A percentile compares a stretch with the other conserved stretches of the same genome.
These are phyloP conservation scores for Talaromyces sp. DNA, from an alignment of 2,329 filamentous ascomycete species.

Conservation along the genomic window DNA sequence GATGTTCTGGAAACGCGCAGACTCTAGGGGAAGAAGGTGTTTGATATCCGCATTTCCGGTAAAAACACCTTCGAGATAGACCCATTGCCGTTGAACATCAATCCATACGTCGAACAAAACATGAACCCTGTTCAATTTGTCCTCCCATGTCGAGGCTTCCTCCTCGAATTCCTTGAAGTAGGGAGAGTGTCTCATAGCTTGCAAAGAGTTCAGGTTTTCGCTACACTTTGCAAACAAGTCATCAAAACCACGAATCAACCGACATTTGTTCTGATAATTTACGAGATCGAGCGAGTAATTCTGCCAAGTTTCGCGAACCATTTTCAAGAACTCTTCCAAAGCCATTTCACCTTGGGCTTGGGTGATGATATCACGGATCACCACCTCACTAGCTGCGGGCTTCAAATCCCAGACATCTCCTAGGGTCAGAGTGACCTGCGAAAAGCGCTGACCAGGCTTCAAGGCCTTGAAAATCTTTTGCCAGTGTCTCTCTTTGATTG, in stretches of 20 bases:
- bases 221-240: constrained; percentile 98
- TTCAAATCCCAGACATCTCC: constrained; percentile 98
- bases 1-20: constrained; percentile 96
- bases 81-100: constrained; percentile 99
- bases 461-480: constrained; percentile 95
- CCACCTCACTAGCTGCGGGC: constrained; percentile 76
- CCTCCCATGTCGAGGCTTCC: constrained; percentile 93
- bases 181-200: constrained; percentile 97
- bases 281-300: constrained; percentile 92
- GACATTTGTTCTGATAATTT: constrained; percentile 96
- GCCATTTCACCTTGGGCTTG: constrained; percentile 99
- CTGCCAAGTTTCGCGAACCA: constrained; percentile 95
- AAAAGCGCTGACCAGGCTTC: constrained; percentile 89
- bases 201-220: constrained; percentile 93
- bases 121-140: constrained; percentile 94
- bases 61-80: constrained; percentile 98
- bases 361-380: constrained; percentile 88
- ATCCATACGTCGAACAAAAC: constrained; percentile 99
- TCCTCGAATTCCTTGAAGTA: constrained; percentile 99
- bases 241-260: constrained; percentile 95
- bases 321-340: constrained; percentile 92
- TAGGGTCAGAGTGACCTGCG: constrained; percentile 89
- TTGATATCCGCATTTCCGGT: constrained; percentile 99
- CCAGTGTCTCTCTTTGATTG: constrained; percentile 95
- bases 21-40: constrained; percentile 92